Base-by-base conservation (phyloP, 164 flowering plant species). In the Stephania japonica region DNA sequence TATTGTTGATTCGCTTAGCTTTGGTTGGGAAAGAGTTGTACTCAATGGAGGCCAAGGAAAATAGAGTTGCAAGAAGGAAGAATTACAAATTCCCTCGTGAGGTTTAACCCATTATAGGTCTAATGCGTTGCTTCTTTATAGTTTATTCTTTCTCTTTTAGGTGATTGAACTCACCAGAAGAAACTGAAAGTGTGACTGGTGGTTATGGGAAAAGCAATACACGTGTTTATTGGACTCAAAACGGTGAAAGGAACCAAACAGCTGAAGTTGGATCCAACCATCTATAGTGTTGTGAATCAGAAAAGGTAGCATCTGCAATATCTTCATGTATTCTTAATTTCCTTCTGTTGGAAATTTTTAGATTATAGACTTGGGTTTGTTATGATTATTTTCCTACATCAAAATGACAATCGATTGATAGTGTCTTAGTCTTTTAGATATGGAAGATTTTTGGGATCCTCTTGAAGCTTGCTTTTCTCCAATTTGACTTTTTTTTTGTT, bases 111-210 rank as follows among this genome's bases (percentile, higher is more conserved):
- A 27, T 27, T 27, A 27, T 27, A 27, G 16, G 26, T 61, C 49
- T 75, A 64, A 81, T 75, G 8, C 41, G 10, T 53, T 14, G 53
- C 14, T 47, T 47, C 26, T 38, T 6, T 11, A 26, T 19, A 42
- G 25, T 13, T 75, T 6, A n/a, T 13, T 27, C 1, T 24, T 72
- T 25, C 75, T 75, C 24, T 44, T 79, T 65, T 76, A 93, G 99
- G 98, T 96, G 63, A 96, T 98, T 71, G 99, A 96, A 75, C 95
- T 90, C 98, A 21, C 99, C 99, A 10, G 99, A 96, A 85, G 99
- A 96, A 87, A 85, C 92, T 50, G 98, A 96, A 75, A 96, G 97
- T 69, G 78, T 80, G 12, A 87, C 95, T 3, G 99, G 99, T 75
- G 99, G 99, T 53, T 96, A 93, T 83, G 97, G 94, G 62, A 96